A percentile compares a stretch with the other conserved stretches of the same genome.
phyloP scores from a whole-genome alignment of 2,329 filamentous ascomycete species.

The Colletotrichum tabaci region DNA sequence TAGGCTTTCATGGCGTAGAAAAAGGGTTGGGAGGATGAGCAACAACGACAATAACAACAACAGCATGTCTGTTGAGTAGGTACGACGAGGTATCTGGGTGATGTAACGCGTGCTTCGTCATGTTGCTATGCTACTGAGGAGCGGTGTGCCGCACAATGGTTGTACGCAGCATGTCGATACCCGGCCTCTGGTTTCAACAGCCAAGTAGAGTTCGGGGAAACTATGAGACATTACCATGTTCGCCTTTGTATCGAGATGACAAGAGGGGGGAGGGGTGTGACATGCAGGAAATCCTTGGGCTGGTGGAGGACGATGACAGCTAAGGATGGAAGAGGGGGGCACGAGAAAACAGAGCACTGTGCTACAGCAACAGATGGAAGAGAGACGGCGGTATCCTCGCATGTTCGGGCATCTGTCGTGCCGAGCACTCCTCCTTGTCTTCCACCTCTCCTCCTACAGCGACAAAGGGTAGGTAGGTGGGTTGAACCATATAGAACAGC shows the following conservation, averaged over 20 bases:
- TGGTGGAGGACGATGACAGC: background rate
- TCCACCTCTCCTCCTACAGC: too few species aligned
- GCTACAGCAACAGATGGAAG: background rate
- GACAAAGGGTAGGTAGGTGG: too few species aligned
- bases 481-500: too few species aligned
- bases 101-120: background rate
- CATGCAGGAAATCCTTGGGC: background rate
- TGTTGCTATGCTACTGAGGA: background rate
- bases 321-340: background rate
- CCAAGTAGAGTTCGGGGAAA: background rate
- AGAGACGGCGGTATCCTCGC: background rate
- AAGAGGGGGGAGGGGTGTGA: too few species aligned
- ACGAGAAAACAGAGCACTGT: background rate
- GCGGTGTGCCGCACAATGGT: conserved; percentile 25
- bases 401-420: background rate
- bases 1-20: too few species aligned
- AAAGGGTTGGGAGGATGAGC: too few species aligned
- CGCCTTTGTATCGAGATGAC: background rate
- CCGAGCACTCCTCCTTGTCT: too few species aligned
- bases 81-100: background rate
- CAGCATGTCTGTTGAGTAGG: background rate
- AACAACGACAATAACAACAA: too few species aligned
- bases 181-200: conserved; percentile 10
- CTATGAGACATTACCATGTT: background rate
- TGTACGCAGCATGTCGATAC: conserved; percentile 21